Evolutionary conservation across 2,329 filamentous ascomycete genomes (phyloP).

Genomic region (Fragosphaeria purpurea): DNA sequence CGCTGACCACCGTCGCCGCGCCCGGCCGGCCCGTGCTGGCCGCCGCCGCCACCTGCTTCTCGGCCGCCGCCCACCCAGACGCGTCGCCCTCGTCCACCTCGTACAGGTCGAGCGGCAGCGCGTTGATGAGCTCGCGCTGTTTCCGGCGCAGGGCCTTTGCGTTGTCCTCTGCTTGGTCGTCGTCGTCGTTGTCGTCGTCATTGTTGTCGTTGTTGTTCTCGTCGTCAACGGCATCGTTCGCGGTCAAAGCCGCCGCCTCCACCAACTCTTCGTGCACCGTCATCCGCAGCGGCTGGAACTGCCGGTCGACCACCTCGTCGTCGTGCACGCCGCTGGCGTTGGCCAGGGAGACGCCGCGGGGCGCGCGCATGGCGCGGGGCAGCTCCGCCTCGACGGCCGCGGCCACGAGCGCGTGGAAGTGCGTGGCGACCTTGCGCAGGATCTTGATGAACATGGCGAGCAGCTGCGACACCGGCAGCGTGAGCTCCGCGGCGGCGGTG

Average conservation of each 20-base stretch:
- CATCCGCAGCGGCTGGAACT: conserved; percentile 60
- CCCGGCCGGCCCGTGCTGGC: conserved; percentile 31
- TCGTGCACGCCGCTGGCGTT: conserved; percentile 57
- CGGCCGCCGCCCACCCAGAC: conserved; percentile 57
- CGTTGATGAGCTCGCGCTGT: conserved; percentile 71
- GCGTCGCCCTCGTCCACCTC: conserved; percentile 51
- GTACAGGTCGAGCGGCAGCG: conserved; percentile 78
- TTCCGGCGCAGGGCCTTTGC: conserved; percentile 62
- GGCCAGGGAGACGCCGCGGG: conserved; percentile 47
- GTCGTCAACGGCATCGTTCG: conserved; percentile 27
- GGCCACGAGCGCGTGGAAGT: conserved; percentile 67
- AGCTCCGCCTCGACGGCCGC: conserved; percentile 60
- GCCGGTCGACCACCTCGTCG: conserved; percentile 54
- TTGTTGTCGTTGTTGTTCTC: conserved; percentile 56
- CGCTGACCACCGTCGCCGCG: conserved; percentile 58
- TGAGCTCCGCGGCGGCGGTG: conserved; percentile 66
- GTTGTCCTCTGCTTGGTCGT: conserved; percentile 68
- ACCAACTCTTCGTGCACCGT: conserved; percentile 73
- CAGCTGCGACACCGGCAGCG: conserved; percentile 64
- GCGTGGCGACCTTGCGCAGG: conserved; percentile 70
- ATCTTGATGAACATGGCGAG: conserved; percentile 98
- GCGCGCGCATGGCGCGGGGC: conserved; percentile 38
- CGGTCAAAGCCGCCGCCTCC: neutral
- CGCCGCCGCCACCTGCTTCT: conserved; percentile 60
- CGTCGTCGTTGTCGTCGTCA: conserved; percentile 68